Conservation (phyloP, 2,329 filamentous ascomycete genomes). For the Hortaea werneckii region DNA sequence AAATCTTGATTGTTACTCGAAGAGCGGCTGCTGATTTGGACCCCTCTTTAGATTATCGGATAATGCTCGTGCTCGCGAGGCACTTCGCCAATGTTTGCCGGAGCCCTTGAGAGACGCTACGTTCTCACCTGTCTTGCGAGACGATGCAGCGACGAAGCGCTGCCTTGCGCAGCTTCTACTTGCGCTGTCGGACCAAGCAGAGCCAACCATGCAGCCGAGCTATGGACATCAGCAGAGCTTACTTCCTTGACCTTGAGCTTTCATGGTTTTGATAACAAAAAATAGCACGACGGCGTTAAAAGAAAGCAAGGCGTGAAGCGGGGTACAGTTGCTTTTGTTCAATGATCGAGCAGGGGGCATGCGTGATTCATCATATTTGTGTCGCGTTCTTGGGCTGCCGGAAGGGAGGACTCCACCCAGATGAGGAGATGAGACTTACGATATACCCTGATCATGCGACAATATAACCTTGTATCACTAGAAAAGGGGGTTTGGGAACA, state of each 20-base stretch:
- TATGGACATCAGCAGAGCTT: slow-evolving; percentile 14
- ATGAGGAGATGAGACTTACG: too few relatives aligned
- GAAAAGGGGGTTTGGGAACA: too few relatives aligned
- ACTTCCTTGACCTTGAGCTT: slow-evolving; percentile 1
- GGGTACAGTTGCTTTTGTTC: not conserved
- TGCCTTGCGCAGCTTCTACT: slow-evolving; percentile 95
- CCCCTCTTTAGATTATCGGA: slow-evolving; percentile 63
- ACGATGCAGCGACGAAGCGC: slow-evolving; percentile 94
- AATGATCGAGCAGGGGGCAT: too few relatives aligned
- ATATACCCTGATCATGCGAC: too few relatives aligned
- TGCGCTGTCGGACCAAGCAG: slow-evolving; percentile 68
- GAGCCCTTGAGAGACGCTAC: slow-evolving; percentile 98
- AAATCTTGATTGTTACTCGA: too few relatives aligned
- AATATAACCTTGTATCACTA: too few relatives aligned
- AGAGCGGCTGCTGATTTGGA: too few relatives aligned
- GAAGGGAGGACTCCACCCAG: too few relatives aligned
- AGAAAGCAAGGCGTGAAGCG: not conserved
- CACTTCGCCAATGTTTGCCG: slow-evolving; percentile 87
- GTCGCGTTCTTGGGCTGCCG: too few relatives aligned
- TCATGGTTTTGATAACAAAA: too few relatives aligned
- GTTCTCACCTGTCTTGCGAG: slow-evolving; percentile 89
- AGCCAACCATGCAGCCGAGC: slow-evolving; percentile 16
- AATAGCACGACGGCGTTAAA: too few relatives aligned
- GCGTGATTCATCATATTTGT: too few relatives aligned
- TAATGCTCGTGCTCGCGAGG: slow-evolving; percentile 89